Evolutionary conservation across 148 eudicot species (phyloP).

Genomic region (Polygonum aviculare): DNA sequence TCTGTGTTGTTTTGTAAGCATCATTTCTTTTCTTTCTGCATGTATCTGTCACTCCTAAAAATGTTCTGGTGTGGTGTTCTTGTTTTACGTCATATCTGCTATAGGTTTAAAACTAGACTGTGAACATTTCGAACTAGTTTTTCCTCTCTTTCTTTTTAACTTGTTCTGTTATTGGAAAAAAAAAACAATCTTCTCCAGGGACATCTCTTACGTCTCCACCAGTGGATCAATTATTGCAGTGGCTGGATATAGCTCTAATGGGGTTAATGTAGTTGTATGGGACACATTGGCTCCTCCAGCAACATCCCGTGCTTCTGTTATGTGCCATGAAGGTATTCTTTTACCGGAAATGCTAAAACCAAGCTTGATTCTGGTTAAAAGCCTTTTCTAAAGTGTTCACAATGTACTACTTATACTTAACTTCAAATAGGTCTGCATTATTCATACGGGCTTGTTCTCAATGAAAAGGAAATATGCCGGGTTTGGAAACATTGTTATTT

Average conservation of each 20-base stretch:
- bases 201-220: slow-evolving; percentile 75
- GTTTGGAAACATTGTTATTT: neutral
- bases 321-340: slow-evolving; percentile 95
- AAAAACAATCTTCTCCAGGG: slow-evolving; percentile 36
- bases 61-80: neutral
- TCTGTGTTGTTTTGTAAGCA: neutral
- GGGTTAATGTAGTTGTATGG: slow-evolving; percentile 87
- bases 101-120: no score
- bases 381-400: neutral
- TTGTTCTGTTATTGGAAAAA: neutral
- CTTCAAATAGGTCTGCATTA: neutral
- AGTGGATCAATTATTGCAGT: slow-evolving; percentile 95
- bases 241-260: slow-evolving; percentile 81
- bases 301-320: slow-evolving; percentile 92
- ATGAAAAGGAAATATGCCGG: neutral
- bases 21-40: neutral
- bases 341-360: neutral
- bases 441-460: neutral
- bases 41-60: neutral
- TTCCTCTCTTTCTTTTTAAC: neutral
- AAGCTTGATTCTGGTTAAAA: neutral
- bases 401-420: neutral
- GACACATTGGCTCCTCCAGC: slow-evolving; percentile 95
- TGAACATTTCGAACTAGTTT: neutral
- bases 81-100: neutral